Evolutionary conservation across 495 filamentous ascomycete species (phyloP).

Genomic region (Staphylotrichum tortipilum): DNA sequence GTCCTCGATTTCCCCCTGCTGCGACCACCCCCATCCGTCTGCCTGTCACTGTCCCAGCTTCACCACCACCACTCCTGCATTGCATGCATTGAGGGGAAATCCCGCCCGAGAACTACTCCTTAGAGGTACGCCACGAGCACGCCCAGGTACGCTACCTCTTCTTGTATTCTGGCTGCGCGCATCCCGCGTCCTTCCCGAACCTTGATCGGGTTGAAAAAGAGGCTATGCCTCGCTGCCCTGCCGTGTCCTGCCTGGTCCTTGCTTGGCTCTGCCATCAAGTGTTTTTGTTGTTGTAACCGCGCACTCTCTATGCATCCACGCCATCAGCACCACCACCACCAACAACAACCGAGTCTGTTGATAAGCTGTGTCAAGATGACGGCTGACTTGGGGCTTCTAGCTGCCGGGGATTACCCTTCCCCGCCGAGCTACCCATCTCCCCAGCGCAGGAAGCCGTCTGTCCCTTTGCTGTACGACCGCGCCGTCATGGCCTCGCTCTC

Average conservation of each 20-base stretch:
- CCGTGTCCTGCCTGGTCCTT: no score
- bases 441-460: conserved; percentile 25
- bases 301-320: no score
- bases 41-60: not conserved
- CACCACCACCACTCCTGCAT: conserved; percentile 3
- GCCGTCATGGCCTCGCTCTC: conserved; percentile 37
- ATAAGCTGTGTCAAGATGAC: conserved; percentile 7
- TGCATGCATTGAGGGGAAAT: conserved; percentile 10
- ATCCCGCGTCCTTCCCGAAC: not conserved
- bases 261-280: no score
- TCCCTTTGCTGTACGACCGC: conserved; percentile 28
- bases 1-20: no score
- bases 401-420: conserved; percentile 30
- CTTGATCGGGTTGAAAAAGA: not conserved
- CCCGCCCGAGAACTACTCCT: conserved; percentile 11
- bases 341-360: not conserved
- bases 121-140: conserved; percentile 16
- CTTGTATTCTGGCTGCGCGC: not conserved
- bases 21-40: conserved; percentile 11
- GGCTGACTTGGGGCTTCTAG: conserved; percentile 25
- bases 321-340: no score
- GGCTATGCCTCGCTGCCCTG: not conserved
- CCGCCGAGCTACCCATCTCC: conserved; percentile 31
- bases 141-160: not conserved
- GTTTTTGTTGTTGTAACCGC: no score